Percentiles rank a stretch among this genome's conserved stretches.
These are phyloP conservation scores for Penicillium carneum DNA, from an alignment of 2,329 filamentous ascomycete species.

Conservation along the genomic window DNA sequence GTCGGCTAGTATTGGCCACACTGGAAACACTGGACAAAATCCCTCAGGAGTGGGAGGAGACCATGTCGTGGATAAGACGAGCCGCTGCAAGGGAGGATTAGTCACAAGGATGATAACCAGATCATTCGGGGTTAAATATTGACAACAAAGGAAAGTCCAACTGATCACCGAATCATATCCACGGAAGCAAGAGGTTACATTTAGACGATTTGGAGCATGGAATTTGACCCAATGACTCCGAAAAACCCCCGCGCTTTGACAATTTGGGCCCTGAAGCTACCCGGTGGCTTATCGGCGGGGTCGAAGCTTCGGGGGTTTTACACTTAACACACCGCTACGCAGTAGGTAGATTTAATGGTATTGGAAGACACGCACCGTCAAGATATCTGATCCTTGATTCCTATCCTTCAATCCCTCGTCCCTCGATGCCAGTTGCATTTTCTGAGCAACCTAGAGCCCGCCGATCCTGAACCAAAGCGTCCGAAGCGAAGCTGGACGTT, in stretches of 20 bases:
- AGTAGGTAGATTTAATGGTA: not conserved
- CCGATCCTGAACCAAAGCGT: slow-evolving; percentile 6
- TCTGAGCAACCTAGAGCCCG: not conserved
- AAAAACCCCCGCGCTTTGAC: not conserved
- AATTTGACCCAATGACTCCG: not conserved
- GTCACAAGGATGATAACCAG: not conserved
- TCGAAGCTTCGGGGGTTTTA: not conserved
- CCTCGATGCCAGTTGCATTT: not conserved
- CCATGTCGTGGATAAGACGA: slow-evolving; percentile 39
- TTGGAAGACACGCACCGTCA: not conserved
- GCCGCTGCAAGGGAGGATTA: slow-evolving; percentile 33
- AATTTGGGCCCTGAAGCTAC: not conserved
- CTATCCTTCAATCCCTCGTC: not conserved
- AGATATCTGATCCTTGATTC: not conserved
- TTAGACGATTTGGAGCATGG: not conserved
- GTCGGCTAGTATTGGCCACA: slow-evolving; percentile 40
- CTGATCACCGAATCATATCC: not conserved
- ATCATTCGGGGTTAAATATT: not conserved
- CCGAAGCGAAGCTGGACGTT: not conserved
- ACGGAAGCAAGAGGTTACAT: not conserved
- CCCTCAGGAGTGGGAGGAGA: slow-evolving; percentile 39
- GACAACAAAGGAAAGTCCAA: not conserved
- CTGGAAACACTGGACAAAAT: slow-evolving; percentile 39
- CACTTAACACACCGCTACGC: not conserved
- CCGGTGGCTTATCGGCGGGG: slow-evolving; percentile 23